Base-by-base conservation (phyloP, 2,329 filamentous ascomycete species). In the Xylariomycetidae sp. region DNA sequence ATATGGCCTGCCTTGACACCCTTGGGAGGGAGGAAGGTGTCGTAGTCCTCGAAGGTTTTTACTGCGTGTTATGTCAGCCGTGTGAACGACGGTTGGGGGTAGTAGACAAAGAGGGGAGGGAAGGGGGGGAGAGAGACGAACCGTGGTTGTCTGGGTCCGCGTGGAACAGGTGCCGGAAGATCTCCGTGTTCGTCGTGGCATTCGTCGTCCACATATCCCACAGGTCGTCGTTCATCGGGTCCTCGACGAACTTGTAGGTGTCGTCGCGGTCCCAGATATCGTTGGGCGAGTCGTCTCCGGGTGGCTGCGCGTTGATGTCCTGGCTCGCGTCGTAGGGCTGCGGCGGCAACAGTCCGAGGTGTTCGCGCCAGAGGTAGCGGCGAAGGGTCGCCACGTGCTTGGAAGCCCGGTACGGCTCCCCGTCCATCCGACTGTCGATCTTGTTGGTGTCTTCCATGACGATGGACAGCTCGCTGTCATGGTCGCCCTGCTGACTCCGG, bases 391-490 rank as follows among this genome's bases (percentile, higher is more conserved):
- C 74, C 0, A 87, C 89, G 51, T 92, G 88, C 39, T 80, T 79
- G n/a, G 84, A 82, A 1, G 84, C 89, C 44, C 80, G 72, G 60
- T 76, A 94, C 1, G 79, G 73, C 49, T 84, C 58, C 2, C 89
- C 89, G 44, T 84, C 72, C 87, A 96, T 95, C 16, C 60, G 75
- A 5, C 76, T 87, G 6, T 75, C 67, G 2, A 95, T 63, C 5
- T 65, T 71, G 7, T 79, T 79, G 0, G 76, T 82, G 55, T 96
- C 90, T 51, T 93, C 82, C 72, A 95, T 85, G 28, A 96, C 79
- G 34, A 95, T 84, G 24, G 85, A 83, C 24, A 96, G 73, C 57
- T 96, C 90, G 30, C 84, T 92, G 59, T 96, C 90, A 58, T 95
- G 90, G 47, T 82, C 76, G 10, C 90, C 90, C 5, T 92, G 65